Base-by-base conservation (phyloP, 1,284 basidiomycete genomes). In the Ustilago sp. region DNA sequence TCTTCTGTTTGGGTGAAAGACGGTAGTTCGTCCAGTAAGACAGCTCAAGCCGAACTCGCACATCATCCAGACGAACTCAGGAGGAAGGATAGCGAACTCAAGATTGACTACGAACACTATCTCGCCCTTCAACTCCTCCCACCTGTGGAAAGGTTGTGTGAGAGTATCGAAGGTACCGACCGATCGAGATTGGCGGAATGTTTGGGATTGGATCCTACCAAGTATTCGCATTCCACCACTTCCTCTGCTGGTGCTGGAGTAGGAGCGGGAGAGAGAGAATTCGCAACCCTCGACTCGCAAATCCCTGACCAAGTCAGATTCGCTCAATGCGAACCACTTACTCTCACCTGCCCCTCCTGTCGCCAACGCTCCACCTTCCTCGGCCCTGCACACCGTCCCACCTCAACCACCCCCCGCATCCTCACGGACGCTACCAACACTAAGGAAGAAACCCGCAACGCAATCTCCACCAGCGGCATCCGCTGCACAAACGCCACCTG, bases 81-180 rank as follows among this genome's bases (percentile, higher is more conserved):
- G 60, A 91, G 90, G 23, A 77, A 82, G 52, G 84, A 79, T 19
- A 76, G 74, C 38, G 69, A 75, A 52, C 75, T 84, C 34, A 68
- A 66, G 52, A 62, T 86, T 23, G 84, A 86, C 62, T 94, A 92
- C 86, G 94, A 97, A 80, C 91, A 93, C 86, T 99, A 99, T 87
- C 88, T 99, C 28, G 91, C 93, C 11, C 90, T 93, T 23, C 97
- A 99, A 87, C 90, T 99, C 47, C 88, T 99, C 12, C 96, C 96
- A 4, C 95, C 97, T 0, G 91, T 99, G 58, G 93, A 98, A 83
- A 91, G 97, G 83, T 88, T 99, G 66, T 99, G 96, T 84, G 97
- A 98, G 64, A 92, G 93, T 7, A 98, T 99, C 65, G 94, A 98
- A 82, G 96, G 96, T 8, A 98, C 95, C 0, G 96, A 99, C 82